Conservation (phyloP, 1,284 basidiomycete genomes). For the Tetrapyrgos nigripes region DNA sequence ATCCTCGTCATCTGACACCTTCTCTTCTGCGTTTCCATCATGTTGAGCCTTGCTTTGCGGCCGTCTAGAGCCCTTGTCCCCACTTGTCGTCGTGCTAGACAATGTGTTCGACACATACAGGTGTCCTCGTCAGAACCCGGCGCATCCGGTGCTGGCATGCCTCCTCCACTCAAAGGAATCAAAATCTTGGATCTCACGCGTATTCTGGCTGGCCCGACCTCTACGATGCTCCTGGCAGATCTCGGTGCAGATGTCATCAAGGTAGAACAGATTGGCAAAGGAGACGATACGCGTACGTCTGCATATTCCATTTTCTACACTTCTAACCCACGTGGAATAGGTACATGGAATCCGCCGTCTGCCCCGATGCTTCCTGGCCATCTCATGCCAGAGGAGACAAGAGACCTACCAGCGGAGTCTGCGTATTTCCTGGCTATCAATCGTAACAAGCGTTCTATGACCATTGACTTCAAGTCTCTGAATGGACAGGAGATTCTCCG, state of each 20-base stretch:
- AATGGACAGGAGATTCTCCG: conserved; percentile 83
- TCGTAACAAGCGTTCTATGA: conserved; percentile 89
- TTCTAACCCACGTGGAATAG: conserved; percentile 42
- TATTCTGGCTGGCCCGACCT: conserved; percentile 89
- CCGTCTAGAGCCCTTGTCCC: neutral
- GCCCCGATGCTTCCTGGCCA: conserved; percentile 66
- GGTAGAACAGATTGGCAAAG: conserved; percentile 79
- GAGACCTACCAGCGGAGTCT: conserved; percentile 86
- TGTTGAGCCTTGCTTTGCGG: neutral
- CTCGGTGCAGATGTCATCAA: conserved; percentile 93
- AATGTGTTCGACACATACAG: neutral
- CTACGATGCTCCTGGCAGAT: conserved; percentile 90
- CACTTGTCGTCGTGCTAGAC: neutral
- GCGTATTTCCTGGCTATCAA: conserved; percentile 94
- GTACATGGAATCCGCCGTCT: conserved; percentile 82
- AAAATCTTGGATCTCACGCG: conserved; percentile 88
- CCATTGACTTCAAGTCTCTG: conserved; percentile 84
- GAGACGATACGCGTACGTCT: conserved; percentile 88
- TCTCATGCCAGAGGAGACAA: conserved; percentile 44
- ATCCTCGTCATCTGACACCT: neutral
- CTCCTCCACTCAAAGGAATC: conserved; percentile 81
- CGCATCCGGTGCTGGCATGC: conserved; percentile 50
- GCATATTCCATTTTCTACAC: conserved; percentile 13
- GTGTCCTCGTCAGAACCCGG: neutral
- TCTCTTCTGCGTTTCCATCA: neutral